A percentile compares a stretch with the other conserved stretches of the same genome.
Conservation (phyloP, 1,284 basidiomycete genomes). For the Waitea zeae region DNA sequence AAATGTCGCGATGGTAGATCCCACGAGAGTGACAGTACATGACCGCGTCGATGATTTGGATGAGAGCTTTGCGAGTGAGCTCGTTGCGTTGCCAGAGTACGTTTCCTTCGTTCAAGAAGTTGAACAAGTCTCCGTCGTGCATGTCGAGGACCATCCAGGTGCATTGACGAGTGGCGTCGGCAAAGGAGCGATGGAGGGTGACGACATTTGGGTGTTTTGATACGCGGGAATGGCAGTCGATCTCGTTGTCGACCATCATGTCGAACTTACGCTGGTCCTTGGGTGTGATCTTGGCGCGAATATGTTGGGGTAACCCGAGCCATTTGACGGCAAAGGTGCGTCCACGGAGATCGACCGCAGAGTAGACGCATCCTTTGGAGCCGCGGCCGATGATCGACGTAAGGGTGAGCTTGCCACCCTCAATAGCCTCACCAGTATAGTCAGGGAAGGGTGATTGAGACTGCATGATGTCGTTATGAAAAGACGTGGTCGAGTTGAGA, state of each 20-base stretch:
- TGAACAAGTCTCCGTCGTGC: constrained; percentile 2
- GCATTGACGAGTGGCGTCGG: constrained; percentile 7
- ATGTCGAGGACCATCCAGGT: constrained; percentile 3
- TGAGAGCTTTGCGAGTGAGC: constrained; percentile 24
- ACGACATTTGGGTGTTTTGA: constrained; percentile 37
- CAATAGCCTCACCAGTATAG: background rate
- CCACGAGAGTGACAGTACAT: constrained; percentile 26
- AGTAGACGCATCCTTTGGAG: background rate
- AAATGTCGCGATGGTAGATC: constrained; percentile 45
- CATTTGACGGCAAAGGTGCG: background rate
- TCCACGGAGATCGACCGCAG: background rate
- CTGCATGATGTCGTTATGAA: too few relatives aligned
- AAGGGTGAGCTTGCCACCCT: background rate
- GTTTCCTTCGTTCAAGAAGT: constrained; percentile 12
- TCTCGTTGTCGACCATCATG: background rate
- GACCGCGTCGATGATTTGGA: constrained; percentile 37
- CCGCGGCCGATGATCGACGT: background rate
- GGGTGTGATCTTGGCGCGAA: too few relatives aligned
- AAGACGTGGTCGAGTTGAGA: too few relatives aligned
- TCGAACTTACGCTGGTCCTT: too few relatives aligned
- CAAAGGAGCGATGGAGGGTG: constrained; percentile 32
- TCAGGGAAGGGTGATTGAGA: too few relatives aligned
- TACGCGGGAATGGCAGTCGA: constrained; percentile 18
- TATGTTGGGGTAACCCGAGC: background rate
- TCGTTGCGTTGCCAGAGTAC: constrained; percentile 17